phyloP scores from a whole-genome alignment of 164 flowering plant species.

The Echeveria elegans region DNA sequence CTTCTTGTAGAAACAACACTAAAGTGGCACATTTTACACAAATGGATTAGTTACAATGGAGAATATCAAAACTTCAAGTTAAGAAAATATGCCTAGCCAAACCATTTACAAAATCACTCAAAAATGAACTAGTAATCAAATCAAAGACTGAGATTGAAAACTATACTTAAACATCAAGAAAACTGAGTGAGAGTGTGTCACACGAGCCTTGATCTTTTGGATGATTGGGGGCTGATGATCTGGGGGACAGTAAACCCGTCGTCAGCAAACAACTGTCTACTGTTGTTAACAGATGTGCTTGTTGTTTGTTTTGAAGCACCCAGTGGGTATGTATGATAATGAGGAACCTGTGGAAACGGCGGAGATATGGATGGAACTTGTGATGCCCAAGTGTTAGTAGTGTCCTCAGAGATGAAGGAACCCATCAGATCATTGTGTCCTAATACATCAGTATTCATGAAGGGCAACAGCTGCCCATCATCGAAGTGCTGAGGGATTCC shows the following conservation, averaged over 20 bases:
- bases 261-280: conserved; percentile 22
- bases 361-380: background rate
- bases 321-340: conserved; percentile 8
- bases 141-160: too few species aligned
- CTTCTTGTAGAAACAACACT: too few species aligned
- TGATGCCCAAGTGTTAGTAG: conserved; percentile 36
- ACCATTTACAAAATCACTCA: background rate
- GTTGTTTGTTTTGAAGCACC: conserved; percentile 19
- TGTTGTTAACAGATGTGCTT: conserved; percentile 16
- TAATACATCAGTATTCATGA: background rate
- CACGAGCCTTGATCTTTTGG: conserved; percentile 45
- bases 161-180: too few species aligned
- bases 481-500: background rate
- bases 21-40: conserved; percentile 15
- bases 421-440: conserved; percentile 7
- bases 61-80: background rate
- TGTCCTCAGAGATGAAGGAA: conserved; percentile 22
- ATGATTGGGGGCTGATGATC: conserved; percentile 33
- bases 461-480: background rate
- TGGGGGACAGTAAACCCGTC: conserved; percentile 69
- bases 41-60: background rate
- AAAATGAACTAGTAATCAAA: background rate
- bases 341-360: conserved; percentile 39
- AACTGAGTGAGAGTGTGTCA: conserved; percentile 13
- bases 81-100: background rate